Percentiles rank a stretch among this genome's conserved stretches.
Conservation (phyloP, 306 rosid species). For the Ammopiptanthus mongolicus region DNA sequence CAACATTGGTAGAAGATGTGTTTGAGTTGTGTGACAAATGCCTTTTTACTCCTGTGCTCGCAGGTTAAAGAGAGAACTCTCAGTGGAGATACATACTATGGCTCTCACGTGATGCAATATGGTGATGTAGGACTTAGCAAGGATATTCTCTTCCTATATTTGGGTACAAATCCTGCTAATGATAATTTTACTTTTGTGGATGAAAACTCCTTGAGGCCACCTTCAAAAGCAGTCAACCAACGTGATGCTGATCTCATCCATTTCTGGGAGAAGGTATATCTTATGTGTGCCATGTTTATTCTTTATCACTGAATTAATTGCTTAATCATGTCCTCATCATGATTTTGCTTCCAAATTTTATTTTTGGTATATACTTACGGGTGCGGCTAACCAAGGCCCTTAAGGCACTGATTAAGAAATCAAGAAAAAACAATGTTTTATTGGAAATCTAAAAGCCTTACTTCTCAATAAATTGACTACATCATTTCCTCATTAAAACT, state of each 20-base stretch:
- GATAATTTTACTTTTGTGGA: constrained; percentile 67
- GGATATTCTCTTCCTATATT: constrained; percentile 41
- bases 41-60: neutral
- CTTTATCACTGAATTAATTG: neutral
- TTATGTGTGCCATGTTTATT: neutral
- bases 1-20: neutral
- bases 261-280: constrained; percentile 88
- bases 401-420: no score
- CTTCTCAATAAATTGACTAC: no score
- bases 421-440: no score
- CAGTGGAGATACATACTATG: constrained; percentile 38
- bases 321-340: neutral
- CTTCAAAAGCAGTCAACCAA: constrained; percentile 66
- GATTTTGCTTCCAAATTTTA: neutral
- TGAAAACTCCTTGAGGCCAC: constrained; percentile 58
- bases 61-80: constrained; percentile 85
- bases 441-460: no score
- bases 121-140: constrained; percentile 58
- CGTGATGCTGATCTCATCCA: constrained; percentile 96
- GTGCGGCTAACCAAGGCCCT: no score
- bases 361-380: neutral
- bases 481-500: no score
- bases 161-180: constrained; percentile 94
- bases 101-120: constrained; percentile 97
- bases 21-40: neutral